A percentile compares a stretch with the other conserved stretches of the same genome.
Conservation (phyloP, 208 protist genomes). For the Acanthamoeba lugdunensis region DNA sequence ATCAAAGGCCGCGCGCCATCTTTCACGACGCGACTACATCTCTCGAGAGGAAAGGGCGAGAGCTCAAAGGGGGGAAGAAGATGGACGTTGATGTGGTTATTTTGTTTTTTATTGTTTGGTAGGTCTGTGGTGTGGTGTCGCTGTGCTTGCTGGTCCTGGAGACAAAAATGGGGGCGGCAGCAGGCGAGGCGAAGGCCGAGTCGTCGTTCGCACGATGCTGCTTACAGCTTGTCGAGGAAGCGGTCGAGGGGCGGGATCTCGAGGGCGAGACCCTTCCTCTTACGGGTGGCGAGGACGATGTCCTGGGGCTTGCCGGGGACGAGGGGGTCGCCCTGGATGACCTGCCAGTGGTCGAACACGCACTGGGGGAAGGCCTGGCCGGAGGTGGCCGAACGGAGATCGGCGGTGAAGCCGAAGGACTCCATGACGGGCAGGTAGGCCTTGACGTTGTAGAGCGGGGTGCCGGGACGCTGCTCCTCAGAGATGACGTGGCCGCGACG, state of each 20-base stretch:
- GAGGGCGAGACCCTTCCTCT: constrained; percentile 96
- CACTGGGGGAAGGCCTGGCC: constrained; percentile 94
- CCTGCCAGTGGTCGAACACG: constrained; percentile 97
- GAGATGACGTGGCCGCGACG: constrained; percentile 96
- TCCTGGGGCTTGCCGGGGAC: constrained; percentile 88
- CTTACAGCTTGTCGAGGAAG: constrained; percentile 96
- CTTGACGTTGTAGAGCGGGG: constrained; percentile 96
- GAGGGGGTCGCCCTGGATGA: constrained; percentile 92
- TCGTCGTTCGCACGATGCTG: no score
- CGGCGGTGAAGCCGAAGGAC: constrained; percentile 98
- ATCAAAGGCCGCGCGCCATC: no score
- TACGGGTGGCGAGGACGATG: constrained; percentile 90
- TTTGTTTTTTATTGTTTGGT: no score
- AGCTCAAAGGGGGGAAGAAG: no score
- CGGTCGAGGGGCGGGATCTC: constrained; percentile 92
- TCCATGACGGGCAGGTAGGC: constrained; percentile 98
- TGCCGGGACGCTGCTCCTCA: constrained; percentile 95
- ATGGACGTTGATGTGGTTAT: no score
- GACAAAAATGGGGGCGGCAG: no score
- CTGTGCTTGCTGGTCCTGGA: no score
- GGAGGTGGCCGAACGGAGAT: constrained; percentile 94
- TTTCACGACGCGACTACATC: no score
- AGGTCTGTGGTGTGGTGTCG: no score
- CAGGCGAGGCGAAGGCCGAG: neutral
- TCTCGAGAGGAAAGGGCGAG: no score